phyloP scores from a whole-genome alignment of 2,329 filamentous ascomycete genomes.

The Tolypocladium sp. region DNA sequence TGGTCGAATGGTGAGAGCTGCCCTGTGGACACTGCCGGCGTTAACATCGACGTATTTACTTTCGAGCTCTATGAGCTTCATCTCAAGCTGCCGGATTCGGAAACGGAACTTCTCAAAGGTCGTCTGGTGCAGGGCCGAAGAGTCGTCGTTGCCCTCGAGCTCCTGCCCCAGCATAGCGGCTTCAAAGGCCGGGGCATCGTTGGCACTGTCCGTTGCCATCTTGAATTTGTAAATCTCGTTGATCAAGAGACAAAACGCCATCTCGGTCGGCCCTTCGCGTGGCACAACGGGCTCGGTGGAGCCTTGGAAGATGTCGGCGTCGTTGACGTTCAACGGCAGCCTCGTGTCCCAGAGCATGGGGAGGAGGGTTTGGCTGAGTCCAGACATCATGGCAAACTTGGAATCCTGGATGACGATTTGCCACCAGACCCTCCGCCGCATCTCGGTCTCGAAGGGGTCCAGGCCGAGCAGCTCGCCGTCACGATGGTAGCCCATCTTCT shows the following conservation, averaged over 20 bases:
- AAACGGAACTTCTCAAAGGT: constrained; percentile 30
- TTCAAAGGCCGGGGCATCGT: constrained; percentile 38
- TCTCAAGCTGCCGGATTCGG: constrained; percentile 32
- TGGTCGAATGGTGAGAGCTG: constrained; percentile 36
- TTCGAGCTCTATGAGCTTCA: constrained; percentile 34
- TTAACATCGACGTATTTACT: constrained; percentile 39
- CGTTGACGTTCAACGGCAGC: constrained; percentile 47
- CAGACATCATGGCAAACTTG: constrained; percentile 47
- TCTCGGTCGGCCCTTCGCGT: constrained; percentile 50
- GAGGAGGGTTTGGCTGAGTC: constrained; percentile 42
- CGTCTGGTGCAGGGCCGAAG: constrained; percentile 4
- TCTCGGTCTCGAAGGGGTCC: constrained; percentile 55
- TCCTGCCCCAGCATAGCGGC: constrained; percentile 37
- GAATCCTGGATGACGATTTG: constrained; percentile 50
- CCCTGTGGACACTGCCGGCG: constrained; percentile 42
- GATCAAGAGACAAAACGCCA: constrained; percentile 45
- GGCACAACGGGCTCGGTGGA: constrained; percentile 41
- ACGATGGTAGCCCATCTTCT: constrained; percentile 58
- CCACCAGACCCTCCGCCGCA: constrained; percentile 61
- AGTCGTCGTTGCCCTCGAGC: constrained; percentile 16
- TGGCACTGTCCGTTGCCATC: constrained; percentile 29
- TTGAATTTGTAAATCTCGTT: constrained; percentile 43
- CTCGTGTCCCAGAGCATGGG: constrained; percentile 48
- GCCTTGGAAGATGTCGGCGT: constrained; percentile 45
- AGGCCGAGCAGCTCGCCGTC: constrained; percentile 49